Evolutionary conservation across 768 basidiomycete species (phyloP).

Genomic region (Fomitopsis serialis): DNA sequence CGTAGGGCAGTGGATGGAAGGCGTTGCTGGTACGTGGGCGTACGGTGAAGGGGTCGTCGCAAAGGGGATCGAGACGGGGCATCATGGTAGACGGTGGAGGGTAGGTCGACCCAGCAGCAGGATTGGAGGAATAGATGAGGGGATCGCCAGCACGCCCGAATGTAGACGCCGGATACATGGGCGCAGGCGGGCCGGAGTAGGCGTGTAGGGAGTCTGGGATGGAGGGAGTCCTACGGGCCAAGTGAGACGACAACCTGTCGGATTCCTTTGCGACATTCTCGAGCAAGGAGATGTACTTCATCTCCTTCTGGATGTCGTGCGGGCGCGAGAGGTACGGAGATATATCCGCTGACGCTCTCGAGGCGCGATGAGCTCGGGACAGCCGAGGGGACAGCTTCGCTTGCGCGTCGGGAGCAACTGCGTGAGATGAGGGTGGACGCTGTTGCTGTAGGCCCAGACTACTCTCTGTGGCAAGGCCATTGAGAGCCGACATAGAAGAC

Average conservation of each 20-base stretch:
- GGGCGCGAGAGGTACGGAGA: constrained; percentile 63
- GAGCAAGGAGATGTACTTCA: constrained; percentile 67
- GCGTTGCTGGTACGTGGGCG: constrained; percentile 33
- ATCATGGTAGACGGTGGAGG: constrained; percentile 6
- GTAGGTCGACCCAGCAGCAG: constrained; percentile 4
- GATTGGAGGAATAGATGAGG: constrained; percentile 31
- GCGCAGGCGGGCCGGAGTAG: constrained; percentile 10
- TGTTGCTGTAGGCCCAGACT: background rate
- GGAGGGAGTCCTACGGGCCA: background rate
- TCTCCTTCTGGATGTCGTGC: constrained; percentile 49
- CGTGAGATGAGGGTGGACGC: background rate
- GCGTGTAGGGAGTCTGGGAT: constrained; percentile 17
- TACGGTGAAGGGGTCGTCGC: constrained; percentile 25
- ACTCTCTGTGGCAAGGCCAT: background rate
- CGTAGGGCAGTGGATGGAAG: constrained; percentile 19
- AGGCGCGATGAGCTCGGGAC: constrained; percentile 29
- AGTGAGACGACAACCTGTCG: constrained; percentile 46
- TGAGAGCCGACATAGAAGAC: background rate
- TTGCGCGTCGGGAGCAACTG: background rate
- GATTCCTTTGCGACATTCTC: constrained; percentile 74
- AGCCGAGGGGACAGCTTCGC: background rate
- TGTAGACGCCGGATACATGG: constrained; percentile 24
- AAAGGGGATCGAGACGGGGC: background rate
- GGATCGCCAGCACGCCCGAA: constrained; percentile 19
- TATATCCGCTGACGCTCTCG: constrained; percentile 53